Evolutionary conservation across 2,329 filamentous ascomycete species (phyloP).

Genomic region (Ascochyta lentis): DNA sequence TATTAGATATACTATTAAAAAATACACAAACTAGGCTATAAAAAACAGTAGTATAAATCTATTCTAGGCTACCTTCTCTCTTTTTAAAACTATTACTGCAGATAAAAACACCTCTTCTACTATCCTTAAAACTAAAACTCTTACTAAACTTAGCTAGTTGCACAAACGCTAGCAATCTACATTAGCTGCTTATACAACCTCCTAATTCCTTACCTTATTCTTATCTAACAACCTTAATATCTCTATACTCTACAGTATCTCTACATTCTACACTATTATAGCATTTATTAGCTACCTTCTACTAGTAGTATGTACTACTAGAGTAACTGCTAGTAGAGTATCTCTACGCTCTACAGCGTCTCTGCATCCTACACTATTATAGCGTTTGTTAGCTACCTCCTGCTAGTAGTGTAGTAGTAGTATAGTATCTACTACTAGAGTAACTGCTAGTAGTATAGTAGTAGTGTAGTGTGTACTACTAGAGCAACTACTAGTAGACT

Average conservation of each 20-base stretch:
- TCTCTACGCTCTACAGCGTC: constrained; percentile 61
- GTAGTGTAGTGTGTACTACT: too few relatives aligned
- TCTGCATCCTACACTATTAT: constrained; percentile 60
- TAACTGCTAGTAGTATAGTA: too few relatives aligned
- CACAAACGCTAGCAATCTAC: constrained; percentile 52
- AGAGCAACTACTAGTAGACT: too few relatives aligned
- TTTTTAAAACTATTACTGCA: constrained; percentile 56
- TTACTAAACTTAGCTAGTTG: constrained; percentile 53
- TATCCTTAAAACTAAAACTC: constrained; percentile 52
- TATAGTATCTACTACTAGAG: too few relatives aligned
- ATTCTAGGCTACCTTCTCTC: constrained; percentile 47
- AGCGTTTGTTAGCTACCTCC: constrained; percentile 59
- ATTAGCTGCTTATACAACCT: constrained; percentile 32
- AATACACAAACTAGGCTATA: constrained; percentile 62
- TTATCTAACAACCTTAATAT: constrained; percentile 23
- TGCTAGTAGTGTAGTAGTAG: constrained; percentile 22
- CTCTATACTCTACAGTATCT: constrained; percentile 62
- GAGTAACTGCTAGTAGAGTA: too few relatives aligned
- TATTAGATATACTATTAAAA: constrained; percentile 52
- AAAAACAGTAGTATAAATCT: constrained; percentile 55
- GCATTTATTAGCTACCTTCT: constrained; percentile 59
- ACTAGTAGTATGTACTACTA: constrained; percentile 3
- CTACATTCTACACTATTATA: constrained; percentile 60
- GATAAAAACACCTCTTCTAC: constrained; percentile 47
- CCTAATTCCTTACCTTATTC: background rate